Evolutionary conservation across 2,329 filamentous ascomycete genomes (phyloP), one percentile per base, ranked within the genome.

Genomic region (Pseudogymnoascus sp.): DNA sequence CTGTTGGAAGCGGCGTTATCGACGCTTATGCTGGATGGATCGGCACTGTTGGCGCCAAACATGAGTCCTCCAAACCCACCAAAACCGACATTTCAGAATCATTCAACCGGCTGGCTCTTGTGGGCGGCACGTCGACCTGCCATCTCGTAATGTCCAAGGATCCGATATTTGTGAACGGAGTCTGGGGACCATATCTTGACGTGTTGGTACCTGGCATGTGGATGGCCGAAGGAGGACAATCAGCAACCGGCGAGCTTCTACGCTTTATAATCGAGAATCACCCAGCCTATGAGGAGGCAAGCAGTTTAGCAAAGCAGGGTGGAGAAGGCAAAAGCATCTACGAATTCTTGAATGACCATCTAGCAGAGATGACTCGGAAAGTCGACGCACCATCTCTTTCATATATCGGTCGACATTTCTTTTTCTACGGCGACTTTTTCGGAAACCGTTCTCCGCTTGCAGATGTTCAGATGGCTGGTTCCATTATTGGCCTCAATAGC

Each of bases 1-100:
- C 94, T 16, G 89, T 99, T 62, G 94, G 94, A 61, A 96, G 91
- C 71, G 92, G 92, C 75, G 94, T 99, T 66, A 99, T 99, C 72
- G 94, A 99, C 74, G 94, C 94, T 16, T 99, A 99, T 71, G 94
- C 94, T 64, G 94, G 94, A 66, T 99, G 94, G 94, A 94, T 99
- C 68, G 94, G 94, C 65, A 97, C 94, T 1, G 94, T 99, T n/a
- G 94, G 94, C 63, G 93, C 94, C 64, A 97, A 97, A 75, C 81
- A 93, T 39, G 87, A 88, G 72, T 80, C 84, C 64, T 82, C 82
- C 36, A 80, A 82, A 4, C 82, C 89, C 1, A 19, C n/a, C 45
- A 86, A 89, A 72, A 95, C 96, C 75, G 91, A 96, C 72, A 84
- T 94, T n/a, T 84, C 88, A 2, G 92, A 97, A 75, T 93, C 93